Evolutionary conservation across 2,329 filamentous ascomycete species (phyloP).

Genomic region (Penicillium sp.): DNA sequence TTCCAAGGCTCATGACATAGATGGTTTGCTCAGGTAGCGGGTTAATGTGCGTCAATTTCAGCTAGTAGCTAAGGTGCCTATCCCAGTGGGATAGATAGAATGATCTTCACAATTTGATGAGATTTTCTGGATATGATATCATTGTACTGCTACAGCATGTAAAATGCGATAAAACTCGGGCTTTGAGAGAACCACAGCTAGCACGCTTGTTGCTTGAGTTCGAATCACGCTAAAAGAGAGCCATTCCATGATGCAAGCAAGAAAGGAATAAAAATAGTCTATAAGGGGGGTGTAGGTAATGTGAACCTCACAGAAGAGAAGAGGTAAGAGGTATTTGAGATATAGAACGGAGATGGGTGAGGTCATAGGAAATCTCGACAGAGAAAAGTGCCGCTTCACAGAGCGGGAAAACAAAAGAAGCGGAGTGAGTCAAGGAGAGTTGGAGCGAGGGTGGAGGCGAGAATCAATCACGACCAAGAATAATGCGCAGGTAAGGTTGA

Average conservation of each 20-base stretch:
- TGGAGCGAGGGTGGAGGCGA: slow-evolving; percentile 1
- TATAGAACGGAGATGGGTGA: neutral
- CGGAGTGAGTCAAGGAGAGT: slow-evolving; percentile 4
- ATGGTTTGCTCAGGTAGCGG: neutral
- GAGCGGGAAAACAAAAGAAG: slow-evolving; percentile 1
- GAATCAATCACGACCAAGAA: neutral
- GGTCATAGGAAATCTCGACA: slow-evolving; percentile 17
- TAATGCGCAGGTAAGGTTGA: neutral
- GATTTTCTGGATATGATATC: neutral
- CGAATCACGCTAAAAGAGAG: neutral
- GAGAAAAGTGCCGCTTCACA: slow-evolving; percentile 1
- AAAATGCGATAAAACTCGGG: neutral
- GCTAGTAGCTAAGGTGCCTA: neutral
- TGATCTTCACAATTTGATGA: neutral
- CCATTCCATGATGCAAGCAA: neutral
- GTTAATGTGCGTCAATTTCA: neutral
- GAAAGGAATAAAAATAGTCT: slow-evolving; percentile 11
- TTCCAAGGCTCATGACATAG: neutral
- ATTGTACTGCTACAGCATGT: neutral
- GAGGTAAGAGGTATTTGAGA: slow-evolving; percentile 15
- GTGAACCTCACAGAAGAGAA: slow-evolving; percentile 4
- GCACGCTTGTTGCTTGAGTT: neutral
- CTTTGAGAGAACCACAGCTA: neutral
- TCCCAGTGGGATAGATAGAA: neutral
- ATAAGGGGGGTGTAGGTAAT: slow-evolving; percentile 6